Evolutionary conservation across 345 rosid genomes (phyloP), one percentile per base, ranked within the genome.

Genomic region (Acer saccharum): DNA sequence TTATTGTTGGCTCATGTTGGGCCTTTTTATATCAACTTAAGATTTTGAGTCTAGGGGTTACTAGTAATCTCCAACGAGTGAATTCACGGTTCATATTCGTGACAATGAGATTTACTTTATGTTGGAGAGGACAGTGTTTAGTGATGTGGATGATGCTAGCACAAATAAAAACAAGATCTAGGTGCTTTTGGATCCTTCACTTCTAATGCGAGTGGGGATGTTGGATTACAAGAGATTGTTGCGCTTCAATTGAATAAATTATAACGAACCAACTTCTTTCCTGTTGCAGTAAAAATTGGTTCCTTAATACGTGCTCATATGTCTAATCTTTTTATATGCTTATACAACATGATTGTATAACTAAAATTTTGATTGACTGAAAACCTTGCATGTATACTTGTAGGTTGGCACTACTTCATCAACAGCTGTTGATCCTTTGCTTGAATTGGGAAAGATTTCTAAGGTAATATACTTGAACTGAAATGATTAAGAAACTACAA

Each of bases 321-420:
- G 25, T 44, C 61, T 57, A 68, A 17, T 52, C 54, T 78, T 64
- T 43, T 13, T 32, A 1, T 72, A 27, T 76, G 72, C 71, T 73
- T 29, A 16, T 20, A 4, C 13, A 23, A 43, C 46, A 43, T 43
- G 10, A 43, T 32, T 20, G 57, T 21, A 52, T 69, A 55, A 48
- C 35, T 73, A 14, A n/a, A 62, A 4, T 71, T 60, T 60, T 29
- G 7, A 73, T 58, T 64, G 57, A 67, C 10, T 17, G 12, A 69
- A 68, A 65, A 43, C 39, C 62, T 76, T 35, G 60, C 71, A 39
- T 76, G 62, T 81, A 17, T 57, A 69, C 73, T 64, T 78, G 65
- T 83, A 94, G 98, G 92, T 91, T 65, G 98, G 98, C 10, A 90
- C 96, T 54, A 94, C 98, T 75, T 94, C 98, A 11, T 94, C 98